Evolutionary conservation across 2,329 filamentous ascomycete species (phyloP), one percentile per base, ranked within the genome.

Genomic region (Penicillium sclerotiorum): DNA sequence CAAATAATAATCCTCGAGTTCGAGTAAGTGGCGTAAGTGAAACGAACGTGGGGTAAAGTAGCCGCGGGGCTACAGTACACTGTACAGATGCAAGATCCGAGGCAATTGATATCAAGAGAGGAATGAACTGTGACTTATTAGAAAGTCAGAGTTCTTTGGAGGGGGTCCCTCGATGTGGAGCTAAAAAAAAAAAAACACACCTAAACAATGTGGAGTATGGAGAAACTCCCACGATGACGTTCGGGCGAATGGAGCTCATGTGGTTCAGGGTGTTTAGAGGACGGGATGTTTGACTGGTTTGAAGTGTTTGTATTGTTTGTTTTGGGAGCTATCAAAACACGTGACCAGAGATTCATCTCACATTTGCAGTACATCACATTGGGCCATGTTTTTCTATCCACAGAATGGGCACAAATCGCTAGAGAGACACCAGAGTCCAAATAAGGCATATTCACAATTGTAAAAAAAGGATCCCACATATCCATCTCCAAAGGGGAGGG

Each of bases 241-340:
- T 65, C 64, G 64, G 64, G 47, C 62, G 64, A 66, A 66, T 53
- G 64, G 63, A 65, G 50, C 46, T 42, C n/a, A n/a, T n/a, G n/a
- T n/a, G n/a, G n/a, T n/a, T n/a, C n/a, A n/a, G n/a, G n/a, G n/a
- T n/a, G 50, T 54, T 56, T 49, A 44, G 41, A 22, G 28, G 22
- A 25, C 23, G 17, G 15, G 23, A 15, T 8, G 23, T 38, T 20
- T 20, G 36, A 12, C 8, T 4, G 5, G 9, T 9, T 37, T 20
- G 36, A 12, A 20, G 6, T 21, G 9, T 9, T 37, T 35, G 32
- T 35, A 17, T 23, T 38, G 21, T 38, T 38, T 38, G 36, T n/a
- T n/a, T n/a, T n/a, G n/a, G n/a, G n/a, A n/a, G n/a, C n/a, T 33
- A 15, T 43, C 33, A 17, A 23, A 18, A 33, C 45, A 50, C 45